A percentile compares a stretch with the other conserved stretches of the same genome.
These are phyloP conservation scores for Kwoniella mangroviensis DNA, from an alignment of 768 basidiomycete species.

Conservation along the genomic window DNA sequence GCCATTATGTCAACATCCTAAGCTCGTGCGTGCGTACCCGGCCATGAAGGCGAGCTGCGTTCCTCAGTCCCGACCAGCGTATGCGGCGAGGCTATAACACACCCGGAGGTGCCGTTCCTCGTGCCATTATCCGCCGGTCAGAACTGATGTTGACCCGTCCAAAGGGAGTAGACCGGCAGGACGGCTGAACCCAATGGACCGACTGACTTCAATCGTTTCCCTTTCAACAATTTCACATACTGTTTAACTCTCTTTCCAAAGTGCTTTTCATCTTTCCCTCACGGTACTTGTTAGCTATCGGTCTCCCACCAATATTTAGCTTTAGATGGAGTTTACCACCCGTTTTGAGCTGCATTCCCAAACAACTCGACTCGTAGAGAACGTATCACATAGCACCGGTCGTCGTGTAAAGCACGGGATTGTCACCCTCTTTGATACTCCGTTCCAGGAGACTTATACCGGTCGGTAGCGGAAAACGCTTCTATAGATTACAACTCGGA, in stretches of 20 bases:
- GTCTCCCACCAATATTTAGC: slow-evolving; percentile 81
- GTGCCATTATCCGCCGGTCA: slow-evolving; percentile 65
- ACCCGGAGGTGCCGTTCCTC: slow-evolving; percentile 70
- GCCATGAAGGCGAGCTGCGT: slow-evolving; percentile 66
- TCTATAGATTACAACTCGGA: slow-evolving; percentile 82
- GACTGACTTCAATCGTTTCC: slow-evolving; percentile 77
- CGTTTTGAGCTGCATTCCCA: slow-evolving; percentile 83
- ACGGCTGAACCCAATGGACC: slow-evolving; percentile 65
- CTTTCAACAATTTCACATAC: slow-evolving; percentile 81
- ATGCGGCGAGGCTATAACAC: slow-evolving; percentile 70
- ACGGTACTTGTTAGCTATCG: slow-evolving; percentile 83
- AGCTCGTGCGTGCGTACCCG: slow-evolving; percentile 66
- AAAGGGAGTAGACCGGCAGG: slow-evolving; percentile 65
- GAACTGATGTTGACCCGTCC: slow-evolving; percentile 74
- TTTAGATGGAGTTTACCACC: slow-evolving; percentile 85
- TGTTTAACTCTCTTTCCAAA: slow-evolving; percentile 80
- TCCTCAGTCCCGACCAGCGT: slow-evolving; percentile 67
- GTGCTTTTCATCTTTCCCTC: slow-evolving; percentile 83
- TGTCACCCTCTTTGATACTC: slow-evolving; percentile 65
- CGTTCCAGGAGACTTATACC: slow-evolving; percentile 79
- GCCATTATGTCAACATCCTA: slow-evolving; percentile 79
- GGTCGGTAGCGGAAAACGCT: slow-evolving; percentile 72
- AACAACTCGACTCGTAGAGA: slow-evolving; percentile 80
- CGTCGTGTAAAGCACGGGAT: slow-evolving; percentile 67
- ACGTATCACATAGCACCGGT: slow-evolving; percentile 70